Conservation (phyloP, 352 stramenopile genomes). For the Pythium aquatile region DNA sequence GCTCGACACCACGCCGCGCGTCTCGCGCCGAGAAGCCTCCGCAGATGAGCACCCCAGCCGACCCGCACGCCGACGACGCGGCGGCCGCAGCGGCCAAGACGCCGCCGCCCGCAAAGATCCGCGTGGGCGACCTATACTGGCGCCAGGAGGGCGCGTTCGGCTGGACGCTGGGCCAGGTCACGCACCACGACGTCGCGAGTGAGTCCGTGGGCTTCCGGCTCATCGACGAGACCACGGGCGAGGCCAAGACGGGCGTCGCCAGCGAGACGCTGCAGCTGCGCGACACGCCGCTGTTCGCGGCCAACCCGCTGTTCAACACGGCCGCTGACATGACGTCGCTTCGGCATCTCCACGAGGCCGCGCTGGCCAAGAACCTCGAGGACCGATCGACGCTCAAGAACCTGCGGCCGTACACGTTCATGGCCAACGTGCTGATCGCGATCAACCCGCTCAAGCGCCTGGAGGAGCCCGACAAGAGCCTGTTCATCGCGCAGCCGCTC, state of each 20-base stretch:
- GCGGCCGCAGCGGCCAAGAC: conserved; percentile 3
- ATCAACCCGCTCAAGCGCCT: conserved; percentile 81
- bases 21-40: conserved; percentile 1
- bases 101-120: conserved; percentile 27
- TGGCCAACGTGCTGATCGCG: conserved; percentile 85
- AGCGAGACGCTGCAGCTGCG: conserved; percentile 41
- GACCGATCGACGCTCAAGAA: conserved; percentile 74
- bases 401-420: conserved; percentile 84
- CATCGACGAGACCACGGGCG: conserved; percentile 68
- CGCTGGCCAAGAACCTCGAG: conserved; percentile 85
- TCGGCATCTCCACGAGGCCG: conserved; percentile 80
- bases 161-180: conserved; percentile 71
- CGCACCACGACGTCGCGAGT: conserved; percentile 37
- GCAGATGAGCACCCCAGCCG: background rate
- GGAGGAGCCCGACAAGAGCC: conserved; percentile 67
- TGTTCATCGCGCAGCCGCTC: conserved; percentile 65
- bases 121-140: conserved; percentile 83
- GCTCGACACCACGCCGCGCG: conserved; percentile 5
- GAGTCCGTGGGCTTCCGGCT: conserved; percentile 44
- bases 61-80: conserved; percentile 7
- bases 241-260: conserved; percentile 29
- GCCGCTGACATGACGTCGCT: conserved; percentile 82
- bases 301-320: conserved; percentile 74
- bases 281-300: conserved; percentile 52
- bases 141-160: conserved; percentile 59